Evolutionary conservation across 1,284 basidiomycete species (phyloP), one percentile per base, ranked within the genome.

Genomic region (Microbotryum scabiosae): DNA sequence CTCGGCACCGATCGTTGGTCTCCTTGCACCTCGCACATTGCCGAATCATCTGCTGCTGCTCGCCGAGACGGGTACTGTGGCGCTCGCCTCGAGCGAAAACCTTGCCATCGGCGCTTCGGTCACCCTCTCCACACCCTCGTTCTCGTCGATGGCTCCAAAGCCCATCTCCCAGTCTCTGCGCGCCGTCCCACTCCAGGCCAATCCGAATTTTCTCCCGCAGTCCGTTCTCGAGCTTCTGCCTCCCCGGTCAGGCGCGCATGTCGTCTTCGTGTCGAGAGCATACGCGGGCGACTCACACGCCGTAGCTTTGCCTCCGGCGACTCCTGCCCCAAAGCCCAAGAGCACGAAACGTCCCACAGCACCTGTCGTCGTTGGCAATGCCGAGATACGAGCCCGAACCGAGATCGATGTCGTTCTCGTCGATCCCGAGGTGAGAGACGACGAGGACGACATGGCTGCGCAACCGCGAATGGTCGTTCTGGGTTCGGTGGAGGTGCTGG

Each of bases 41-140:
- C 64, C 67, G 3, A 45, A 59, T 1, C 64, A 68, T 56, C 61
- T 68, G 47, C 47, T 54, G 25, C 59, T 68, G 48, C 67, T 68
- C 18, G 59, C 67, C 16, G 7, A 52, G 5, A 59, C 64, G n/a
- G 67, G 67, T 20, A 51, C 56, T 0, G 52, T 68, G 52, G 60
- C 64, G 14, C 67, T 68, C 41, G 64, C 67, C 0, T 54, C 64
- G 6, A 25, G 56, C 23, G 57, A 59, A 18, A 48, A 61, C 51
- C 45, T 68, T 25, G 56, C 59, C 4, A 56, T 52, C 18, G 57
- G 63, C 54, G 62, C 59, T 3, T 64, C 67, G 36, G 36, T 41
- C 36, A 12, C 10, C 16, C 60, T 66, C 23, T 44, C 62, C 25
- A 49, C 56, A 4, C 23, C 60, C 10, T 48, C 50, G 5, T 6